Percentiles rank a stretch among this genome's conserved stretches.
These are phyloP conservation scores for Linanthus parryae DNA, from an alignment of 148 eudicot species.

Conservation along the genomic window DNA sequence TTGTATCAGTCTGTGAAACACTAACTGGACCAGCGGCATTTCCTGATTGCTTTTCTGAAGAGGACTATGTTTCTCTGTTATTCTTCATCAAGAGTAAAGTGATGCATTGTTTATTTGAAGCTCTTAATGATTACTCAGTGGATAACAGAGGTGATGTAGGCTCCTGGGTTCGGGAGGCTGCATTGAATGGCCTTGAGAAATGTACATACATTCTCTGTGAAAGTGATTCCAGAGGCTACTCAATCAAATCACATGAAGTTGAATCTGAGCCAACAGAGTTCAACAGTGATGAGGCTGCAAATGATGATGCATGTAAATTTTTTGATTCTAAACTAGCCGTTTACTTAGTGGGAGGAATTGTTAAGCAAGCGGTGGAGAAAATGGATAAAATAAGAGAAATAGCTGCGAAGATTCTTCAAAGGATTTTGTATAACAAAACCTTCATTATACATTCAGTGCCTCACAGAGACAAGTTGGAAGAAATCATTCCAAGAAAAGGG, in stretches of 20 bases:
- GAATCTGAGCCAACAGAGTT: slow-evolving; percentile 18
- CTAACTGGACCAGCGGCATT: slow-evolving; percentile 33
- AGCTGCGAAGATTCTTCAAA: slow-evolving; percentile 77
- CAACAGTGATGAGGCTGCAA: slow-evolving; percentile 12
- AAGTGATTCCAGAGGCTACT: slow-evolving; percentile 30
- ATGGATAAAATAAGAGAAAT: slow-evolving; percentile 88
- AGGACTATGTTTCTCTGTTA: slow-evolving; percentile 38
- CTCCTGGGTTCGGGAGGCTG: slow-evolving; percentile 99
- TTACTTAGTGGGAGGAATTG: slow-evolving; percentile 58
- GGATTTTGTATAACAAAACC: slow-evolving; percentile 56
- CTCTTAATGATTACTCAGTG: slow-evolving; percentile 89
- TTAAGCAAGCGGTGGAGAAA: slow-evolving; percentile 91
- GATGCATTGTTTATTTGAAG: slow-evolving; percentile 65
- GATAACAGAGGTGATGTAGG: slow-evolving; percentile 99
- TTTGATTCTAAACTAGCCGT: slow-evolving; percentile 66
- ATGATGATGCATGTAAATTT: slow-evolving; percentile 20
- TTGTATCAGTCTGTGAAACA: slow-evolving; percentile 69
- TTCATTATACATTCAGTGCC: slow-evolving; percentile 62
- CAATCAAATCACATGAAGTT: slow-evolving; percentile 8
- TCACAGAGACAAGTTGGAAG: slow-evolving; percentile 53
- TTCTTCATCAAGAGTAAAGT: slow-evolving; percentile 63
- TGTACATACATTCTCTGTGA: slow-evolving; percentile 75
- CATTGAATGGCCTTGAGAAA: slow-evolving; percentile 86
- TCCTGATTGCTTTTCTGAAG: slow-evolving; percentile 21
- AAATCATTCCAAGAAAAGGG: slow-evolving; percentile 38